Percentiles rank a stretch among this genome's conserved stretches.
phyloP scores from a whole-genome alignment of 495 filamentous ascomycete species.

The Hapsidospora chrysogenum region DNA sequence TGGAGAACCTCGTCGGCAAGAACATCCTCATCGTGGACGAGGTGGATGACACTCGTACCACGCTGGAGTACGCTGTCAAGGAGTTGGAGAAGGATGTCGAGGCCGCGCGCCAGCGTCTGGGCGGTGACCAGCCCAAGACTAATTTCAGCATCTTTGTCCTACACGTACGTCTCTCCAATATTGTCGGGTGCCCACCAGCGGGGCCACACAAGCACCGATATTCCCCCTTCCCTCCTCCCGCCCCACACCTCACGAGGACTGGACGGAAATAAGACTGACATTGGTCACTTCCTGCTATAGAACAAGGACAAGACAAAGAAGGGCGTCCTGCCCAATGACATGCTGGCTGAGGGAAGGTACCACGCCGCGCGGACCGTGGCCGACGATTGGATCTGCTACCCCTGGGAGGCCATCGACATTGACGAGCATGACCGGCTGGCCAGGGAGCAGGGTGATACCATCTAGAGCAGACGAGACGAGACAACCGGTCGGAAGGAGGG shows the following conservation, averaged over 20 bases:
- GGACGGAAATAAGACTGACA: not conserved
- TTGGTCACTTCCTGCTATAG: conserved; percentile 20
- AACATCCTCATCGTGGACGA: conserved; percentile 97
- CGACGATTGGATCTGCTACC: conserved; percentile 97
- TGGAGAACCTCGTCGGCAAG: conserved; percentile 88
- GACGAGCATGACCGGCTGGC: conserved; percentile 78
- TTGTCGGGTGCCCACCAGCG: too few species aligned
- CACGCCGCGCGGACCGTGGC: conserved; percentile 71
- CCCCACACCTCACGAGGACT: not conserved
- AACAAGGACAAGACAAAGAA: conserved; percentile 97
- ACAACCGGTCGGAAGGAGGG: too few species aligned
- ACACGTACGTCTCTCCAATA: conserved; percentile 69
- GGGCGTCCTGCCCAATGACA: conserved; percentile 63
- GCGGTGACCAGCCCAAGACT: conserved; percentile 47
- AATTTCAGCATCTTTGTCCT: conserved; percentile 88
- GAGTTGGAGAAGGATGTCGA: conserved; percentile 97
- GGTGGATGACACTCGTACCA: conserved; percentile 96
- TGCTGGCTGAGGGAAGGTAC: conserved; percentile 63
- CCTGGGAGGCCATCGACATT: conserved; percentile 97
- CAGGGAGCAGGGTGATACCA: conserved; percentile 24
- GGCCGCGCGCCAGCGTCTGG: conserved; percentile 53
- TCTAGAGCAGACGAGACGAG: conserved; percentile 49
- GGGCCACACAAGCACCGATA: too few species aligned
- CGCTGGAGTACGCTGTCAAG: conserved; percentile 87
- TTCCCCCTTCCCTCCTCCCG: not conserved